These are phyloP conservation scores for Globisporangium iwayamae DNA, from an alignment of 352 stramenopile species.

Conservation along the genomic window DNA sequence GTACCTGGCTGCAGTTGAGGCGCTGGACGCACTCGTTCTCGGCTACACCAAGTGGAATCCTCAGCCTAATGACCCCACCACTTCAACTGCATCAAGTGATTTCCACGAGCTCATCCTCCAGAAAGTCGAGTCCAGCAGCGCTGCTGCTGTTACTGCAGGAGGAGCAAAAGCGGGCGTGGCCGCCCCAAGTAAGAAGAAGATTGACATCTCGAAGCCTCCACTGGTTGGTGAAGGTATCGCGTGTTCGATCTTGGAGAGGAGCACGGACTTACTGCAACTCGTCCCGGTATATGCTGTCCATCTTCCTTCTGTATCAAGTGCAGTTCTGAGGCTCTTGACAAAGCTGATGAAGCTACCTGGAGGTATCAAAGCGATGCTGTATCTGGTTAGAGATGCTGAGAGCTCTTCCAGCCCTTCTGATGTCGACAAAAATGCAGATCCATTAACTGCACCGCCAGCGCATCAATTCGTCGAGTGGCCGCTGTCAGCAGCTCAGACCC, in stretches of 20 bases:
- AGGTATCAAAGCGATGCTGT: slow-evolving; percentile 29
- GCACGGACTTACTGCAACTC: slow-evolving; percentile 21
- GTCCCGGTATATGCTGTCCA: slow-evolving; percentile 22
- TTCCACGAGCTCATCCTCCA: slow-evolving; percentile 24
- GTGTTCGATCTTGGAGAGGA: slow-evolving; percentile 28
- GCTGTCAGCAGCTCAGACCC: neutral
- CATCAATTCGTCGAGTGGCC: slow-evolving; percentile 8
- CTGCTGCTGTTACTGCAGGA: neutral
- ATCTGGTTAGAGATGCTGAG: slow-evolving; percentile 17
- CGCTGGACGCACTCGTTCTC: slow-evolving; percentile 28
- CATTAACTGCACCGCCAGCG: neutral
- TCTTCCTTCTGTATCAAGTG: slow-evolving; percentile 30
- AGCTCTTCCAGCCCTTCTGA: neutral
- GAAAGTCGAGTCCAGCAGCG: neutral
- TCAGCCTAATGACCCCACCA: neutral
- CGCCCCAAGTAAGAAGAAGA: slow-evolving; percentile 39
- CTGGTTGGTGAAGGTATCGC: slow-evolving; percentile 29
- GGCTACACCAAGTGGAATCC: slow-evolving; percentile 39
- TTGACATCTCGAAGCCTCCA: slow-evolving; percentile 22
- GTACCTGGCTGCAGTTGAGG: slow-evolving; percentile 26
- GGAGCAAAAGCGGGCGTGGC: slow-evolving; percentile 8
- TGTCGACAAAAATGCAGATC: neutral
- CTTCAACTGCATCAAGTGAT: slow-evolving; percentile 9
- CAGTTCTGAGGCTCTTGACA: slow-evolving; percentile 25
- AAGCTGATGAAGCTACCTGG: slow-evolving; percentile 30